Conservation (phyloP, 1,139 yeast species). For the Hansenula sp. region DNA sequence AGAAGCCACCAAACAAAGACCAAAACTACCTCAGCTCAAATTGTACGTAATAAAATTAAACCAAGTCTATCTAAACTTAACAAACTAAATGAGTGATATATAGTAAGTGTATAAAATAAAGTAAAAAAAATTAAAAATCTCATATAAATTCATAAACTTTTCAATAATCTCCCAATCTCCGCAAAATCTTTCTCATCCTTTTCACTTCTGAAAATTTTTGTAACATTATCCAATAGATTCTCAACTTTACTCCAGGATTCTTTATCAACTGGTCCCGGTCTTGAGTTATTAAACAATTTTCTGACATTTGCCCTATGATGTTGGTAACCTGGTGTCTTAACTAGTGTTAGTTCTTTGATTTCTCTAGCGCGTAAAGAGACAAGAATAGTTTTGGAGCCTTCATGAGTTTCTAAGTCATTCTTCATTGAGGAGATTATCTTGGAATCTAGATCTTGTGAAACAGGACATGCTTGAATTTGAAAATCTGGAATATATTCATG, state of each 20-base stretch:
- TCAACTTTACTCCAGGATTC: conserved; percentile 1
- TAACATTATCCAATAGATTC: background rate
- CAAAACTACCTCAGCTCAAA: background rate
- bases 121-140: background rate
- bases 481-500: conserved; percentile 26
- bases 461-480: conserved; percentile 34
- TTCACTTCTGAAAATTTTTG: conserved; percentile 1
- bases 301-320: conserved; percentile 5
- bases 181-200: conserved; percentile 6
- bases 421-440: conserved; percentile 52
- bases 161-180: background rate
- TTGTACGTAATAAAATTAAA: background rate
- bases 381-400: conserved; percentile 26
- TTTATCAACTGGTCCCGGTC: conserved; percentile 5
- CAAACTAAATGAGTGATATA: too few relatives aligned
- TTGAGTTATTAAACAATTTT: conserved; percentile 9
- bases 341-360: conserved; percentile 48
- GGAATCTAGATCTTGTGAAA: conserved; percentile 48
- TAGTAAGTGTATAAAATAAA: background rate
- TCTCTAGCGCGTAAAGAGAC: conserved; percentile 55
- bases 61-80: too few relatives aligned
- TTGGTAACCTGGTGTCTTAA: conserved; percentile 14
- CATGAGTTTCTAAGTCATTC: conserved; percentile 38
- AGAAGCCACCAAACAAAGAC: background rate
- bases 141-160: background rate